phyloP scores from a whole-genome alignment of 768 basidiomycete species.

The Rhodotorula toruloides region DNA sequence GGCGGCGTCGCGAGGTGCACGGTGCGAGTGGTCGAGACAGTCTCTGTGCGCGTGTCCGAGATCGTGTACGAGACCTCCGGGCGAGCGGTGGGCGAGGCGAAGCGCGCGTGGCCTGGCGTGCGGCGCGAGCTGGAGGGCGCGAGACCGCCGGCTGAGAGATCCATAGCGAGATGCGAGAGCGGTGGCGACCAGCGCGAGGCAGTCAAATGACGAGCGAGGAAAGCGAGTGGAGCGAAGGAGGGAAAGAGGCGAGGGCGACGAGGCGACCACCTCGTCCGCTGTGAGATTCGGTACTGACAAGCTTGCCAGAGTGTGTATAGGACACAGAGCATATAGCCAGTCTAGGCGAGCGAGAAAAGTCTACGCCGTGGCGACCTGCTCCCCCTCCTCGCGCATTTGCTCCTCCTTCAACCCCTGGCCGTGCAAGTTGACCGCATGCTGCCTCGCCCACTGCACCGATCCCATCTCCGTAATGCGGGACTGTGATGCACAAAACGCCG shows the following conservation, averaged over 20 bases:
- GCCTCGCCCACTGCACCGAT: conserved; percentile 26
- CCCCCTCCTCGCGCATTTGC: conserved; percentile 10
- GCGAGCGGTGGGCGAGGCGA: background rate
- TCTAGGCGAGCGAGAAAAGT: background rate
- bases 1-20: too few species aligned
- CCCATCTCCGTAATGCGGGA: conserved; percentile 35
- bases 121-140: background rate
- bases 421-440: background rate
- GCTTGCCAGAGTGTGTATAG: background rate
- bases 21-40: too few species aligned
- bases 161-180: background rate
- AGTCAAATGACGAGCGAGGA: background rate
- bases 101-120: background rate
- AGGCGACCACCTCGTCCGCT: too few species aligned
- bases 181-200: background rate
- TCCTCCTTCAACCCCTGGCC: conserved; percentile 6
- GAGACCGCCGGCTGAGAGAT: background rate
- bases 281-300: too few species aligned
- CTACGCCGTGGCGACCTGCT: conserved; percentile 2
- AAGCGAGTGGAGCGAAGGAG: background rate
- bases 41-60: too few species aligned
- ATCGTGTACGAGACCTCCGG: too few species aligned
- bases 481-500: background rate
- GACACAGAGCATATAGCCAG: background rate
- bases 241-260: background rate